Evolutionary conservation across 2,329 filamentous ascomycete species (phyloP).

Genomic region (Pseudogymnoascus sp.): DNA sequence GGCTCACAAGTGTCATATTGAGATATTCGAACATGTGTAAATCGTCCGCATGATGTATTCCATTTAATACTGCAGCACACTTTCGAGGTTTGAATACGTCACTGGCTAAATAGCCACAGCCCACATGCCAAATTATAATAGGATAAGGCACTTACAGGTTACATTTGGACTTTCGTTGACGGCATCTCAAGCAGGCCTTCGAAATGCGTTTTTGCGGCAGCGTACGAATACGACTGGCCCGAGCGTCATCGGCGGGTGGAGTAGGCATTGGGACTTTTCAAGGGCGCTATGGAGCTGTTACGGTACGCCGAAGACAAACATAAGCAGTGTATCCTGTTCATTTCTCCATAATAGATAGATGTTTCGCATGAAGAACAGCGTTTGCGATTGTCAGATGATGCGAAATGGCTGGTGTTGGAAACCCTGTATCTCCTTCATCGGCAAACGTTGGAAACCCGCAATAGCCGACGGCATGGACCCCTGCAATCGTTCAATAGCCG

Average conservation of each 20-base stretch:
- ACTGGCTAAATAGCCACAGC: not conserved
- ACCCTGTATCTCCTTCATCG: not conserved
- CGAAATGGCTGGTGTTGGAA: not conserved
- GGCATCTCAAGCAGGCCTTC: slow-evolving; percentile 20
- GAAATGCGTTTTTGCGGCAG: slow-evolving; percentile 18
- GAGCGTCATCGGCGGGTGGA: not conserved
- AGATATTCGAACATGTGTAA: slow-evolving; percentile 24
- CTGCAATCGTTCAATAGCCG: not conserved
- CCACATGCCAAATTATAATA: not conserved
- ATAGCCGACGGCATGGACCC: not conserved
- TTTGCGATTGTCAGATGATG: not conserved
- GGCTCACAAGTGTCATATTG: slow-evolving; percentile 30
- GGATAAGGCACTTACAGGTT: slow-evolving; percentile 18
- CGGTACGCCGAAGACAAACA: not conserved
- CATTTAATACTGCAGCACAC: not conserved
- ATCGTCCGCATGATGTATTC: not conserved
- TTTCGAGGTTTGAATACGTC: not conserved
- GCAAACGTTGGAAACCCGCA: not conserved
- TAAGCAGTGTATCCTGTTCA: not conserved
- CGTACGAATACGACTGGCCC: not conserved
- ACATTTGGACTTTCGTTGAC: slow-evolving; percentile 22
- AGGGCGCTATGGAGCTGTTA: not conserved
- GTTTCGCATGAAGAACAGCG: not conserved
- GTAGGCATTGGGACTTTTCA: not conserved
- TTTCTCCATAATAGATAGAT: not conserved